Conservation (phyloP, 192 early-diverging fungal species). For the Backusella macrospora region DNA sequence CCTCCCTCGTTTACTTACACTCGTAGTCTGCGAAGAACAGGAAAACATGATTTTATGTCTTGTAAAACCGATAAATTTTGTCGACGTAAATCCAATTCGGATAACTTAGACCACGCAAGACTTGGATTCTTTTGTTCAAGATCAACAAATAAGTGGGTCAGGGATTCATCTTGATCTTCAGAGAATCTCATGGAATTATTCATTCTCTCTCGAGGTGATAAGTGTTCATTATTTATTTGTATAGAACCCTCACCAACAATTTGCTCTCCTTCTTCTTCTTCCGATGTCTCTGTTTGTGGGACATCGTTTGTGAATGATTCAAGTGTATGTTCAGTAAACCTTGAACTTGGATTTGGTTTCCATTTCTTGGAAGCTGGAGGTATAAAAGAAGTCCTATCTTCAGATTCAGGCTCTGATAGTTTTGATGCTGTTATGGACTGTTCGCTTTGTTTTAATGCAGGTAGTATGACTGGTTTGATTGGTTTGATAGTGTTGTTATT, state of each 20-base stretch:
- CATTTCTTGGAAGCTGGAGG: not conserved
- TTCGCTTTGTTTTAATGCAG: not conserved
- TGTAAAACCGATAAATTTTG: not conserved
- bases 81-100: not conserved
- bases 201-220: constrained; percentile 6
- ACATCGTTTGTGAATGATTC: not conserved
- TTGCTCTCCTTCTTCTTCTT: not conserved
- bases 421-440: not conserved
- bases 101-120: not conserved
- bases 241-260: not conserved
- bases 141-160: not conserved
- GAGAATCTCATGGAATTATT: not conserved
- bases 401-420: not conserved
- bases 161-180: not conserved
- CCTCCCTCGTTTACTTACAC: too few species aligned
- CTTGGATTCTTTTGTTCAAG: constrained; percentile 1
- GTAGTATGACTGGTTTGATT: too few species aligned
- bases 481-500: not conserved
- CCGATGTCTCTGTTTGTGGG: not conserved
- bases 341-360: not conserved
- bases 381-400: not conserved
- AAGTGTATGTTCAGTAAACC: not conserved
- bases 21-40: not conserved
- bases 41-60: constrained; percentile 2
- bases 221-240: not conserved